Conservation (phyloP, 768 basidiomycete species). For the Mycena sanguinolenta region DNA sequence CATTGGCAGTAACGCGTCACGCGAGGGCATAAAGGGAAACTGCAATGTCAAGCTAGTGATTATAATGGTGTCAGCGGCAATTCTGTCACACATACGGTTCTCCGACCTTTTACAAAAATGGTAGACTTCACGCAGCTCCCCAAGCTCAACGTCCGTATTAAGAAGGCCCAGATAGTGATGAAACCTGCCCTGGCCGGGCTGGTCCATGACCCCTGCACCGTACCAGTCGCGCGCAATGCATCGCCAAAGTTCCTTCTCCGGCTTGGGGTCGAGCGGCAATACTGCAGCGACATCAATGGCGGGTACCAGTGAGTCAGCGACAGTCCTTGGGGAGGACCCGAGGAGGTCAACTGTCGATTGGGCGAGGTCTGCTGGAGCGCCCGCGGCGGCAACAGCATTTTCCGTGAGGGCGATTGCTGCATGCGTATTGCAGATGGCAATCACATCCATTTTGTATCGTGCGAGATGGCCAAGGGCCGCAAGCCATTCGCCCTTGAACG, state of each 20-base stretch:
- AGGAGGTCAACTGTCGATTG: no score
- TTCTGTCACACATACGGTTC: not conserved
- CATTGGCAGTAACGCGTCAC: no score
- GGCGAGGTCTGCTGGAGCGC: no score
- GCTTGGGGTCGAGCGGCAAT: conserved; percentile 84
- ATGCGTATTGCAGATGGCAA: conserved; percentile 71
- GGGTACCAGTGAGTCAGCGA: conserved; percentile 67
- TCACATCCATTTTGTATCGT: conserved; percentile 93
- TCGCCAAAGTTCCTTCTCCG: conserved; percentile 94
- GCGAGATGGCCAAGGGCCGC: conserved; percentile 98
- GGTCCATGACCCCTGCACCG: conserved; percentile 84
- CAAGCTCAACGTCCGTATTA: conserved; percentile 83
- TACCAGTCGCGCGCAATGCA: conserved; percentile 95
- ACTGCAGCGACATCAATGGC: conserved; percentile 84
- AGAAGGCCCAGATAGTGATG: conserved; percentile 95
- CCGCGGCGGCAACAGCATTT: no score
- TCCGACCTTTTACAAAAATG: conserved; percentile 94
- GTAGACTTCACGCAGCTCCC: conserved; percentile 89
- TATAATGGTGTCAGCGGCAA: conserved; percentile 21
- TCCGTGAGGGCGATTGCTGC: conserved; percentile 62
- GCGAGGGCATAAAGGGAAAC: conserved; percentile 88
- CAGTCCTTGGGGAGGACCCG: no score
- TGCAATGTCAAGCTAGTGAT: conserved; percentile 83
- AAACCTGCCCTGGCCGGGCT: conserved; percentile 93
- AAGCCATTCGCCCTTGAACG: conserved; percentile 89